Base-by-base conservation (phyloP, 2,329 filamentous ascomycete genomes). In the Calcarisporium arbuscula region DNA sequence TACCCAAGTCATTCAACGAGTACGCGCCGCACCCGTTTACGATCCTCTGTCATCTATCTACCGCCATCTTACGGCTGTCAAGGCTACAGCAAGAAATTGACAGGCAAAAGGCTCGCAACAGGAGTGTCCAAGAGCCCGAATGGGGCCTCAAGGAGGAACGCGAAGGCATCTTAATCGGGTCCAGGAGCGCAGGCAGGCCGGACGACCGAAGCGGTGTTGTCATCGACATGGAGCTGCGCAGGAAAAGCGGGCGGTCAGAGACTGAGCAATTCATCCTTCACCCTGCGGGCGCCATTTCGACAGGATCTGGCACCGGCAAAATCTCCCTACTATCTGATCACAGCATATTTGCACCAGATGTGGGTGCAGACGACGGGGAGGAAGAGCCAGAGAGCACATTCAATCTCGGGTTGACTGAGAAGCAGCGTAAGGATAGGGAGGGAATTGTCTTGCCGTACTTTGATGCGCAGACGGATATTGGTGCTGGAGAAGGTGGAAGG, bases 401-500 rank as follows among this genome's bases (percentile, higher is more conserved):
- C 54, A 82, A 84, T 44, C 62, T 98, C 5, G 81, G 82, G 0
- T 64, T 98, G 39, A 96, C 90, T 14, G 90, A 95, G 39, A 88
- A 92, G 65, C 92, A 98, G 64, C 75, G 84, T 48, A 71, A 73
- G 44, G 90, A 94, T 32, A 69, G 92, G 18, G 90, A 95, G 50
- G 85, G 84, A 0, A 85, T 98, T 8, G 85, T 96, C 26, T 57
- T 96, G 58, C 92, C 92, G 12, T 96, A 98, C 57, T 95, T 94
- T 60, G 92, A 98, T 65, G 92, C 92, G 17, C 92, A 98, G 70
- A 85, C 79, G 34, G 82, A 82, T 30, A 73, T 79, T 33, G 82
- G 80, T 2, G 73, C 77, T 1, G 89, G 89, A 0, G 87, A 94
- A 50, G 90, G 92, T 5, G 92, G 92, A 0, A 74, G 90, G 41